Conservation (phyloP, 352 stramenopile genomes). For the Pythium scleroteichum region DNA sequence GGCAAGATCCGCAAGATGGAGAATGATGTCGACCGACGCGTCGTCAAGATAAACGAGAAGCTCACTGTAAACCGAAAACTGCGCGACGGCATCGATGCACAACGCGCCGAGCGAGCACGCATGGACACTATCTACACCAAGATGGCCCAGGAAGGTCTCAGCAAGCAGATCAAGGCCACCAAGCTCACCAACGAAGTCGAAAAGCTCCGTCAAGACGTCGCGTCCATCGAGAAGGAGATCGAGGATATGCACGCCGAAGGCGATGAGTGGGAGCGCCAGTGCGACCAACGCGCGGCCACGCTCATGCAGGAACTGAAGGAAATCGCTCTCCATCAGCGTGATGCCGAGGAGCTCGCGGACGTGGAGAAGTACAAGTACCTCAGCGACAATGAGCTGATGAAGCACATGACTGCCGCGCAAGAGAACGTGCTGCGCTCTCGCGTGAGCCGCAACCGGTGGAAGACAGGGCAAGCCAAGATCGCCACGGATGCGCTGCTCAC, state of each 20-base stretch:
- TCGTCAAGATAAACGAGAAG: conserved; percentile 85
- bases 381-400: conserved; percentile 75
- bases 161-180: conserved; percentile 55
- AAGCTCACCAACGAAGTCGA: conserved; percentile 50
- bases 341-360: conserved; percentile 51
- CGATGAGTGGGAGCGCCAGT: conserved; percentile 63
- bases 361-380: conserved; percentile 67
- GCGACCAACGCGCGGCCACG: conserved; percentile 46
- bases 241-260: conserved; percentile 54
- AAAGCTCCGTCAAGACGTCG: conserved; percentile 57
- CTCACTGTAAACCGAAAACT: conserved; percentile 69
- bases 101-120: conserved; percentile 64
- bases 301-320: conserved; percentile 76
- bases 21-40: conserved; percentile 76
- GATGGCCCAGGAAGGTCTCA: conserved; percentile 58
- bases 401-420: conserved; percentile 46
- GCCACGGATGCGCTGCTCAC: conserved; percentile 62
- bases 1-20: conserved; percentile 77
- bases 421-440: conserved; percentile 55
- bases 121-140: conserved; percentile 82
- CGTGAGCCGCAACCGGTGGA: conserved; percentile 65
- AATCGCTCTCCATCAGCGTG: conserved; percentile 56
- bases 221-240: conserved; percentile 55
- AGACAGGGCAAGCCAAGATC: conserved; percentile 66
- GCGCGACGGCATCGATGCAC: conserved; percentile 60